Evolutionary conservation across 2,329 filamentous ascomycete genomes (phyloP).

Genomic region (Ampelomyces quisqualis): DNA sequence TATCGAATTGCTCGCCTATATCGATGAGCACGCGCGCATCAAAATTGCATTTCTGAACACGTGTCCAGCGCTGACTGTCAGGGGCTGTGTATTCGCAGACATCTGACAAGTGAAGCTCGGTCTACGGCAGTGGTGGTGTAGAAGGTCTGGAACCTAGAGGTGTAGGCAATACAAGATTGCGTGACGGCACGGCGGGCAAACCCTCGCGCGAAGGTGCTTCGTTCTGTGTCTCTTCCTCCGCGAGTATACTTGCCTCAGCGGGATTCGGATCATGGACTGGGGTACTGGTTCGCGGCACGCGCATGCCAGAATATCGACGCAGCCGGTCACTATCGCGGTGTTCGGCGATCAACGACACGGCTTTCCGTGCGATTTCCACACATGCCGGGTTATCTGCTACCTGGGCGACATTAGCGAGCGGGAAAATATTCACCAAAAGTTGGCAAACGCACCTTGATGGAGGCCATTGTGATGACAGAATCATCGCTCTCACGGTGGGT

Average conservation of each 20-base stretch:
- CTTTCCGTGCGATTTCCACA: not conserved
- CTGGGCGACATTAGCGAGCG: not conserved
- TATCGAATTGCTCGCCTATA: conserved; percentile 18
- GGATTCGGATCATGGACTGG: too few relatives aligned
- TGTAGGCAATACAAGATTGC: too few relatives aligned
- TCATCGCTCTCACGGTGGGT: not conserved
- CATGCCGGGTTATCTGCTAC: not conserved
- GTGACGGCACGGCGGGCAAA: too few relatives aligned
- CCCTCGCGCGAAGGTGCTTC: too few relatives aligned
- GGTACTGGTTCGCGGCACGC: too few relatives aligned
- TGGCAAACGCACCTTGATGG: not conserved
- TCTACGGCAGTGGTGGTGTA: too few relatives aligned
- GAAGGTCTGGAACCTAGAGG: too few relatives aligned
- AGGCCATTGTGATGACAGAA: not conserved
- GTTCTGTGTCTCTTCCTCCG: too few relatives aligned
- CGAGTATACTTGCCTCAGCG: too few relatives aligned
- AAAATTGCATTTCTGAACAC: too few relatives aligned
- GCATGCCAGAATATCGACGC: too few relatives aligned
- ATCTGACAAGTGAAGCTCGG: not conserved
- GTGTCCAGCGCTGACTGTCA: not conserved
- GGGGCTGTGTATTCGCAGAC: not conserved
- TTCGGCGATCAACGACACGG: not conserved
- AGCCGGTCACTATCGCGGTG: not conserved
- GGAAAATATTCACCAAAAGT: not conserved
- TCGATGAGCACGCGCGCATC: conserved; percentile 17